phyloP scores from a whole-genome alignment of 2,329 filamentous ascomycete species.

The Chrysoporthe austroafricana region DNA sequence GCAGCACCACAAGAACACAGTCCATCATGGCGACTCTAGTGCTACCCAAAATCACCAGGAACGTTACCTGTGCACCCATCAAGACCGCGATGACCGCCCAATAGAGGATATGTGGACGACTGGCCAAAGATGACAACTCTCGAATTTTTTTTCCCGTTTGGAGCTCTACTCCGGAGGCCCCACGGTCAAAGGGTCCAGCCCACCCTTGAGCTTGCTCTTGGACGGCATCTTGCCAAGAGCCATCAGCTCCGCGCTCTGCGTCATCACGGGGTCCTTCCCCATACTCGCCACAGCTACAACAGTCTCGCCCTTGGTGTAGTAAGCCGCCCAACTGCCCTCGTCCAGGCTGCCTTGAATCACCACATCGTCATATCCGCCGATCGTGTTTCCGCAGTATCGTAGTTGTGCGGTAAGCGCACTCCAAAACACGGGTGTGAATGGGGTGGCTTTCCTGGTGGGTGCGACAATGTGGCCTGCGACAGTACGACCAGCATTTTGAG shows the following conservation, averaged over 20 bases:
- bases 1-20: constrained; percentile 7
- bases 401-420: constrained; percentile 87
- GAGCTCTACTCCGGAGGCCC: constrained; percentile 40
- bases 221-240: constrained; percentile 77
- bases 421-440: constrained; percentile 96
- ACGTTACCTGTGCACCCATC: constrained; percentile 2
- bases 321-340: constrained; percentile 83
- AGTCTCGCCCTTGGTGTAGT: constrained; percentile 83
- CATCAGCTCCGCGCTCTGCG: constrained; percentile 84
- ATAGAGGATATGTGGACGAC: neutral
- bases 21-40: constrained; percentile 11
- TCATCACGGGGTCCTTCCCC: constrained; percentile 86
- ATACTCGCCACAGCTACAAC: constrained; percentile 91
- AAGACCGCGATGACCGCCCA: constrained; percentile 15
- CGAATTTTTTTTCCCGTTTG: neutral
- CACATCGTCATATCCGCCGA: constrained; percentile 81
- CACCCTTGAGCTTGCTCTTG: constrained; percentile 75
- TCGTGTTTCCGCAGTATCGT: constrained; percentile 89
- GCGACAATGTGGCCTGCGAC: constrained; percentile 79
- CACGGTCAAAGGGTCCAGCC: constrained; percentile 55
- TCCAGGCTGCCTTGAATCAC: constrained; percentile 77
- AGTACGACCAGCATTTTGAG: constrained; percentile 85
- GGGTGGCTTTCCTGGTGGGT: constrained; percentile 62
- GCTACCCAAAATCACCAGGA: neutral
- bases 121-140: neutral